These are phyloP conservation scores for Penicillium canariense DNA, from an alignment of 495 filamentous ascomycete species.

Conservation along the genomic window DNA sequence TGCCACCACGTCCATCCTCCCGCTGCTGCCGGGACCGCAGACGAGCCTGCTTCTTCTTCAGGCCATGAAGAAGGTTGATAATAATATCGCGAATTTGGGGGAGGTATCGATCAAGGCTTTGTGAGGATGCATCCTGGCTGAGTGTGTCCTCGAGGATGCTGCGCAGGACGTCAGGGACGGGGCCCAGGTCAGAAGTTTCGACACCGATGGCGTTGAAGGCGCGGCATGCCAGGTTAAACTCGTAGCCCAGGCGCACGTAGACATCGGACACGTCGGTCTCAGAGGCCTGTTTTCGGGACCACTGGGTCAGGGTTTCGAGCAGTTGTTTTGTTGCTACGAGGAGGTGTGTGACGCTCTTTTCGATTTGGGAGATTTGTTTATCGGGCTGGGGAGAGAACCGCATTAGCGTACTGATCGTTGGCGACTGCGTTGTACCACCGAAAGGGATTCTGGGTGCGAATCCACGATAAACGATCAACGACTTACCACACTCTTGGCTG, in stretches of 20 bases:
- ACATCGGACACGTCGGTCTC: slow-evolving; percentile 96
- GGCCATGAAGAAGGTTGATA: slow-evolving; percentile 89
- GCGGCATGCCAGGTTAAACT: slow-evolving; percentile 97
- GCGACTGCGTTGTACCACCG: background rate
- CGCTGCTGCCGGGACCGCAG: slow-evolving; percentile 75
- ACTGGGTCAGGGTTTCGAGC: slow-evolving; percentile 93
- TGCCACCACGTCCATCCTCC: slow-evolving; percentile 52
- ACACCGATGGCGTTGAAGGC: slow-evolving; percentile 96
- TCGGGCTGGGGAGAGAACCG: slow-evolving; percentile 45
- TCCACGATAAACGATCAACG: background rate
- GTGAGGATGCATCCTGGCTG: slow-evolving; percentile 90
- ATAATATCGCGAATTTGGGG: slow-evolving; percentile 96
- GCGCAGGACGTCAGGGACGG: slow-evolving; percentile 87
- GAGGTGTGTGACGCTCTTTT: slow-evolving; percentile 97
- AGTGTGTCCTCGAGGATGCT: slow-evolving; percentile 92
- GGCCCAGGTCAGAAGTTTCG: slow-evolving; percentile 88
- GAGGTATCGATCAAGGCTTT: slow-evolving; percentile 87
- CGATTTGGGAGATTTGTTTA: slow-evolving; percentile 85
- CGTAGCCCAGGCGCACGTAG: slow-evolving; percentile 94
- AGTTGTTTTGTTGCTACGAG: slow-evolving; percentile 97
- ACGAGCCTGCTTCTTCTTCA: slow-evolving; percentile 94
- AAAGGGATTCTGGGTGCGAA: background rate
- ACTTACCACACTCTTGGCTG: slow-evolving; percentile 49
- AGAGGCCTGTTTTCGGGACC: slow-evolving; percentile 87
- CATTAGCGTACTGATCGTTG: slow-evolving; percentile 4